These are phyloP conservation scores for Aspergillus bridgeri DNA, from an alignment of 495 filamentous ascomycete genomes.

Conservation along the genomic window DNA sequence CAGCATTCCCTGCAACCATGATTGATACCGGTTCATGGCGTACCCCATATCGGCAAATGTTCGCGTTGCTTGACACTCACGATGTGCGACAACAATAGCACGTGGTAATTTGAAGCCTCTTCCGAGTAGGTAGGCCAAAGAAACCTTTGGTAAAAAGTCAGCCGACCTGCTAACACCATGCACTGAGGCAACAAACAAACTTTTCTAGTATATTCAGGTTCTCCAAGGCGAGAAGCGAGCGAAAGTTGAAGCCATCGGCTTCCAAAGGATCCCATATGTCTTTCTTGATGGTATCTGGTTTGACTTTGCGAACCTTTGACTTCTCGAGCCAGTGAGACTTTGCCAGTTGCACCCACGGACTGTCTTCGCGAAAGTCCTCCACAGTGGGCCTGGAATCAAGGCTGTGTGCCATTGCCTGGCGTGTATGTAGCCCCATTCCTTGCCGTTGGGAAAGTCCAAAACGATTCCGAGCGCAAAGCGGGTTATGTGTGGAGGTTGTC, in stretches of 20 bases:
- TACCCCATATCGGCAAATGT: slow-evolving; percentile 82
- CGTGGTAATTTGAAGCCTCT: slow-evolving; percentile 84
- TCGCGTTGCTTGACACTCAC: slow-evolving; percentile 87
- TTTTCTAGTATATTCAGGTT: slow-evolving; percentile 87
- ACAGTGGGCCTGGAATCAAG: slow-evolving; percentile 55
- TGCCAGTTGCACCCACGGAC: slow-evolving; percentile 77
- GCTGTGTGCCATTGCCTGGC: slow-evolving; percentile 43
- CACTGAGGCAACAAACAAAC: slow-evolving; percentile 39
- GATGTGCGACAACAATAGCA: slow-evolving; percentile 78
- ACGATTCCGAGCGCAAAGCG: slow-evolving; percentile 20
- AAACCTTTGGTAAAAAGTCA: slow-evolving; percentile 56
- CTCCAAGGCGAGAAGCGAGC: slow-evolving; percentile 77
- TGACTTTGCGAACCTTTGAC: slow-evolving; percentile 66
- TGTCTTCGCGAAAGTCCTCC: slow-evolving; percentile 72
- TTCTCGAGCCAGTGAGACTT: slow-evolving; percentile 78
- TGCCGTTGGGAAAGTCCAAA: slow-evolving; percentile 28
- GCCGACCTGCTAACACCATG: slow-evolving; percentile 2
- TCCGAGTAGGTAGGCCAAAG: slow-evolving; percentile 93
- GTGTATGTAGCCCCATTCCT: slow-evolving; percentile 35
- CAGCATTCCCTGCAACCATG: slow-evolving; percentile 5
- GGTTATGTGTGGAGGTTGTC: slow-evolving; percentile 31
- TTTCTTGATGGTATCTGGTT: slow-evolving; percentile 78
- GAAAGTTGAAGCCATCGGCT: slow-evolving; percentile 70
- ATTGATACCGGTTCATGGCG: slow-evolving; percentile 15
- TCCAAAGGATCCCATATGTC: slow-evolving; percentile 92